Base-by-base conservation (phyloP, 2,329 filamentous ascomycete species). In the Grosmannia huntii region DNA sequence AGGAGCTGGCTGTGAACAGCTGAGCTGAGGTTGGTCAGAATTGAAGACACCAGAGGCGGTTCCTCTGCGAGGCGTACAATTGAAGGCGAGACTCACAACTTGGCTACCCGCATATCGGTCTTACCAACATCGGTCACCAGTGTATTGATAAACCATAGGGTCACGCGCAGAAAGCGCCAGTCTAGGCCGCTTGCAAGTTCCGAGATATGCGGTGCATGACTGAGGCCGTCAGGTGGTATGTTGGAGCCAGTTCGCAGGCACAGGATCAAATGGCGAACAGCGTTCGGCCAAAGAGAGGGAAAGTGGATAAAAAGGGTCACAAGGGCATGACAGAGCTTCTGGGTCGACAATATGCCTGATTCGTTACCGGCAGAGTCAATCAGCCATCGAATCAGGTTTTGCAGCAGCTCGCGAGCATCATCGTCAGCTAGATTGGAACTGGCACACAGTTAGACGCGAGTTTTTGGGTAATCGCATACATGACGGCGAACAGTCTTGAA, bases 291-390 rank as follows among this genome's bases (percentile, higher is more conserved):
- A 6, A 80, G 73, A 12, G 77, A 72, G 12, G 86, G 81, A 61
- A 87, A 87, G 59, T 85, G 85, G 36, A 89, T 76, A 66, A 88
- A 90, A 66, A 86, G 90, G 23, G 86, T 86, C 19, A 86, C 85
- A 7, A 92, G 72, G 7, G 87, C 86, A n/a, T 86, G 86, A 63
- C 86, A 87, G 27, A 92, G 76, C 71, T 94, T 94, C 64, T 83
- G 82, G 23, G 82, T 75, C 7, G 90, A 86, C 57, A 90, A 75
- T 4, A 77, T 72, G 3, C 80, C 78, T 5, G 77, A 77, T 1
- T 74, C 75, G 55, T 76, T 74, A 12, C 71, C 68, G 12, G 84
- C 68, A 11, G 81, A 79, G 33, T 73, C 71, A 27, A 85, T 71
- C 49, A 87, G 76, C 83, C 85, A 88, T 44, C 73, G 73, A 48